Percentiles rank a stretch among this genome's conserved stretches.
phyloP scores from a whole-genome alignment of 192 early-diverging fungal species.

The Phlyctochytrium planicorne region DNA sequence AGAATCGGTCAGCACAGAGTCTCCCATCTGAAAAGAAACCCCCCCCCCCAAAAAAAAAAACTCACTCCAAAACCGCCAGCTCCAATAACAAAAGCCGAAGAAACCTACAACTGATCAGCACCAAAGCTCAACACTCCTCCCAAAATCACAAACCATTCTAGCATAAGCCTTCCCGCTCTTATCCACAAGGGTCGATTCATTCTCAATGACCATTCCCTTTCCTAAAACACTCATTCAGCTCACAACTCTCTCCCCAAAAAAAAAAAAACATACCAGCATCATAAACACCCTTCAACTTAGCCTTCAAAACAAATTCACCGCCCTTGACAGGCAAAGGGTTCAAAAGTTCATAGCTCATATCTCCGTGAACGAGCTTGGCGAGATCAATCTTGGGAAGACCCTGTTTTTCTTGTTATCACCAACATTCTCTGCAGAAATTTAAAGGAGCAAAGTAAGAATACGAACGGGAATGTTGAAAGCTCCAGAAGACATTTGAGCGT shows the following conservation, averaged over 20 bases:
- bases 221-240: constrained; percentile 6
- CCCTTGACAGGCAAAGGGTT: constrained; percentile 53
- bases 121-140: not conserved
- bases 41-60: not conserved
- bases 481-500: constrained; percentile 37
- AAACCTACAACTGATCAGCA: constrained; percentile 42
- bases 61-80: constrained; percentile 65
- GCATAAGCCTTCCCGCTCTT: constrained; percentile 26
- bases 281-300: constrained; percentile 63
- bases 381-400: constrained; percentile 66
- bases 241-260: not conserved
- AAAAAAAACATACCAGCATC: constrained; percentile 58
- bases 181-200: constrained; percentile 52
- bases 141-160: constrained; percentile 37
- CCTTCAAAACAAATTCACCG: constrained; percentile 58
- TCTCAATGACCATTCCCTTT: constrained; percentile 70
- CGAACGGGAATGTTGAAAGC: constrained; percentile 24
- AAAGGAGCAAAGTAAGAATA: not conserved
- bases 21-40: constrained; percentile 1
- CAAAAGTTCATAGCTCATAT: constrained; percentile 64
- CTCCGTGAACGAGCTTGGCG: constrained; percentile 73
- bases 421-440: not conserved
- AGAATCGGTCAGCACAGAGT: not conserved
- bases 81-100: constrained; percentile 65
- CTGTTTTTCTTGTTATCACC: constrained; percentile 29